phyloP scores from a whole-genome alignment of 1,284 basidiomycete genomes.

The Wallemia mellicola region DNA sequence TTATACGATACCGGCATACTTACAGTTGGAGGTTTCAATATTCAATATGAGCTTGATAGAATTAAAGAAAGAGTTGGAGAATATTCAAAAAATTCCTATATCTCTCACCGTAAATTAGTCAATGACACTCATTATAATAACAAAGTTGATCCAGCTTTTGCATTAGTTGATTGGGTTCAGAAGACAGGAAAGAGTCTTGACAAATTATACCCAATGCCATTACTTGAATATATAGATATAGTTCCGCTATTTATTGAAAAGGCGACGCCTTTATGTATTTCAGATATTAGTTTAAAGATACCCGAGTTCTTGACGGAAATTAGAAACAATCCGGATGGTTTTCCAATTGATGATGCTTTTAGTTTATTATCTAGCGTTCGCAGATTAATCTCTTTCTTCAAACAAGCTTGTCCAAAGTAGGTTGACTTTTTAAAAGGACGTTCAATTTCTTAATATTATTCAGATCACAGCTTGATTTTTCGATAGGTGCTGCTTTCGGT shows the following conservation, averaged over 20 bases:
- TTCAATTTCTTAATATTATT: neutral
- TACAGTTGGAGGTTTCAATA: conserved; percentile 32
- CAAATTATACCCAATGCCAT: conserved; percentile 50
- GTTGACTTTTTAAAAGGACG: neutral
- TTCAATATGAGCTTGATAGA: conserved; percentile 30
- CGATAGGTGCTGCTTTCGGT: conserved; percentile 33
- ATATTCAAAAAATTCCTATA: conserved; percentile 37
- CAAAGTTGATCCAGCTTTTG: conserved; percentile 40
- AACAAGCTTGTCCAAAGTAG: conserved; percentile 29
- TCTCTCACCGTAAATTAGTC: conserved; percentile 27
- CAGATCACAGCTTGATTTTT: neutral
- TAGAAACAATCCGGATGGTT: conserved; percentile 36
- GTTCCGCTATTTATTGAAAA: conserved; percentile 46
- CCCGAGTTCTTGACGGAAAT: conserved; percentile 37
- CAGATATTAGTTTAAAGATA: conserved; percentile 43
- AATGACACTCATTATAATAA: conserved; percentile 38
- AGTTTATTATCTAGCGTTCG: conserved; percentile 22
- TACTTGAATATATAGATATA: conserved; percentile 46
- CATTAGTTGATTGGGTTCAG: conserved; percentile 67
- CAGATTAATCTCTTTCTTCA: conserved; percentile 4
- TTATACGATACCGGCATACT: conserved; percentile 37
- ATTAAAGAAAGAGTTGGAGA: conserved; percentile 36
- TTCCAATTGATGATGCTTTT: conserved; percentile 66
- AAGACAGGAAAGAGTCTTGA: conserved; percentile 51
- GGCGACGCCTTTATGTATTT: conserved; percentile 38